Conservation (phyloP, 2,329 filamentous ascomycete genomes). For the Fusarium brevicatenulatum region DNA sequence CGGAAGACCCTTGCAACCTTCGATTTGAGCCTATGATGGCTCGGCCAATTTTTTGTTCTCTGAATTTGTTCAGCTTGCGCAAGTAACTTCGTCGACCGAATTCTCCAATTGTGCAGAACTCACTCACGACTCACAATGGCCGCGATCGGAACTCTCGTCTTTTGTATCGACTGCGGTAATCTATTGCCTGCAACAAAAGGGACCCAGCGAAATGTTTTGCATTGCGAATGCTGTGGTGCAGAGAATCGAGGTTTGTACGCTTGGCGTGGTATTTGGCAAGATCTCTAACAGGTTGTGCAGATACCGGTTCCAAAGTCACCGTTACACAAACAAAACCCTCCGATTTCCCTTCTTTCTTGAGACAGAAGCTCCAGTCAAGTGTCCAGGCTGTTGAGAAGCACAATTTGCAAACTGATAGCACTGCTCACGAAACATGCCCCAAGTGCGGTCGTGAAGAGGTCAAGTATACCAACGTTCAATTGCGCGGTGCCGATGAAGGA, state of each 20-base stretch:
- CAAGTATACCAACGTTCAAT: slow-evolving; percentile 84
- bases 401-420: slow-evolving; percentile 78
- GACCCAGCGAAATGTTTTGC: slow-evolving; percentile 77
- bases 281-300: slow-evolving; percentile 53
- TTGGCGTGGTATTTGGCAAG: background rate
- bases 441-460: slow-evolving; percentile 86
- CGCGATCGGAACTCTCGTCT: slow-evolving; percentile 88
- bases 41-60: slow-evolving; percentile 45
- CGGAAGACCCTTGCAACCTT: slow-evolving; percentile 33
- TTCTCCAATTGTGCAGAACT: slow-evolving; percentile 5
- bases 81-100: background rate
- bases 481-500: slow-evolving; percentile 94
- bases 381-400: slow-evolving; percentile 83
- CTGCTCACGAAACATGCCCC: slow-evolving; percentile 75
- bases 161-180: slow-evolving; percentile 93
- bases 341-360: slow-evolving; percentile 89
- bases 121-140: slow-evolving; percentile 69
- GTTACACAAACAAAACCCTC: slow-evolving; percentile 86
- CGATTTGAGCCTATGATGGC: slow-evolving; percentile 36
- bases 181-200: slow-evolving; percentile 84
- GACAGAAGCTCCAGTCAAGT: slow-evolving; percentile 84
- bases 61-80: slow-evolving; percentile 27
- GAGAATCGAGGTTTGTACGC: slow-evolving; percentile 77
- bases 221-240: slow-evolving; percentile 87
- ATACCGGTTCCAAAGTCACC: slow-evolving; percentile 79